Base-by-base conservation (phyloP, 108 stramenopile genomes). In the Pseudonitzschia multiseries region DNA sequence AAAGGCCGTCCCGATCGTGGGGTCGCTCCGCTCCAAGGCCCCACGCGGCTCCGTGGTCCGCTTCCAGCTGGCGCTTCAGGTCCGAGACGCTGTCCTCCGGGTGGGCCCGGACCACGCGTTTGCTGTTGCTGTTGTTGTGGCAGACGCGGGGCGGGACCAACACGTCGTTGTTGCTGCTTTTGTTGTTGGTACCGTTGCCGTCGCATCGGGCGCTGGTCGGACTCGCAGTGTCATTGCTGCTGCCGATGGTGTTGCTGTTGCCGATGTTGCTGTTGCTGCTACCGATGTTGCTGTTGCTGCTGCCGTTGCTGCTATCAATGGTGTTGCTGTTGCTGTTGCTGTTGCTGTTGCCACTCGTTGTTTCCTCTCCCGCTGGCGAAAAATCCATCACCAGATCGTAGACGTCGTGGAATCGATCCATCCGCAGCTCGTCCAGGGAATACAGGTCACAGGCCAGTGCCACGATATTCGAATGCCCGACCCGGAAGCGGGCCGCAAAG, bases 1-100 rank as follows among this genome's bases (percentile, higher is more conserved):
- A 40, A 0, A 31, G 32, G 52, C 65, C 21, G 33, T 33, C 46
- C 21, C 44, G n/a, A 2, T 28, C 57, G 33, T 40, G 20, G 27
- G 43, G 8, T 32, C 42, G 22, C 14, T 44, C 36, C 36, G n/a
- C n/a, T n/a, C 21, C 33, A 8, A 43, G 51, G 20, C 74, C 74
- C 78, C 78, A 79, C 44, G 68, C 78, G 0, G 46, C 43, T 24
- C 43, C 59, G 32, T 36, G 40, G 33, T 75, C 65, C 41, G 29
- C 33, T 70, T 79, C 72, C 4, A 79, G 69, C 14, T 18, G 13
- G 42, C 74, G 59, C 63, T 79, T 79, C 70, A 79, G 32, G 63
- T 79, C 78, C 8, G 69, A 75, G 15, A 79, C 56, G 26, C 74
- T 75, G 44, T 79, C 78, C 29, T 75, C 74, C 5, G 78, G 78